These are phyloP conservation scores for Termitomyces sp. DNA, from an alignment of 1,284 basidiomycete genomes.

Conservation along the genomic window DNA sequence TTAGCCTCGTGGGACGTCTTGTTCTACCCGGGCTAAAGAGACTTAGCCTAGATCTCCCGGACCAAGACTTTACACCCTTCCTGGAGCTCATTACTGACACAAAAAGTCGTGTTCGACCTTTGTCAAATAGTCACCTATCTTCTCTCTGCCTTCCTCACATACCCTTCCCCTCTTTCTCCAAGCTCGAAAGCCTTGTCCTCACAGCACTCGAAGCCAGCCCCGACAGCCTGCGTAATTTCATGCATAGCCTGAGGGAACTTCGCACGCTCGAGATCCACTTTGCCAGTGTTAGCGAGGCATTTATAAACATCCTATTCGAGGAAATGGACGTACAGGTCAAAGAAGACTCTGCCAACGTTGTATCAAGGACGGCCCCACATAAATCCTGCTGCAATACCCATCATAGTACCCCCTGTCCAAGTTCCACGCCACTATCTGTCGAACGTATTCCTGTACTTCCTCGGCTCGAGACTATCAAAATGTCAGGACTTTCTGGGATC, in stretches of 20 bases:
- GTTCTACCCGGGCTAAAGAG: conserved; percentile 38
- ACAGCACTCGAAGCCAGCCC: conserved; percentile 41
- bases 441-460: conserved; percentile 23
- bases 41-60: conserved; percentile 46
- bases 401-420: conserved; percentile 4
- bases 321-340: conserved; percentile 12
- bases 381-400: background rate
- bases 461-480: conserved; percentile 26
- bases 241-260: conserved; percentile 32
- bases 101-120: background rate
- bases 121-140: background rate
- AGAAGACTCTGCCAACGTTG: conserved; percentile 6
- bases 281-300: conserved; percentile 28
- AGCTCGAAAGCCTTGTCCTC: conserved; percentile 39
- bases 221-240: conserved; percentile 34
- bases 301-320: conserved; percentile 34
- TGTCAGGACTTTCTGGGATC: conserved; percentile 27
- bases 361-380: background rate
- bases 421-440: background rate
- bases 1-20: conserved; percentile 39
- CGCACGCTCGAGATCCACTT: conserved; percentile 45
- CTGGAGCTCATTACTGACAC: conserved; percentile 34
- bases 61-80: conserved; percentile 47
- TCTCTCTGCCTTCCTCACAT: conserved; percentile 8
- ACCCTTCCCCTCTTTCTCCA: conserved; percentile 28